Conservation (phyloP, 495 filamentous ascomycete species). For the Lasiosphaeris hirsuta region DNA sequence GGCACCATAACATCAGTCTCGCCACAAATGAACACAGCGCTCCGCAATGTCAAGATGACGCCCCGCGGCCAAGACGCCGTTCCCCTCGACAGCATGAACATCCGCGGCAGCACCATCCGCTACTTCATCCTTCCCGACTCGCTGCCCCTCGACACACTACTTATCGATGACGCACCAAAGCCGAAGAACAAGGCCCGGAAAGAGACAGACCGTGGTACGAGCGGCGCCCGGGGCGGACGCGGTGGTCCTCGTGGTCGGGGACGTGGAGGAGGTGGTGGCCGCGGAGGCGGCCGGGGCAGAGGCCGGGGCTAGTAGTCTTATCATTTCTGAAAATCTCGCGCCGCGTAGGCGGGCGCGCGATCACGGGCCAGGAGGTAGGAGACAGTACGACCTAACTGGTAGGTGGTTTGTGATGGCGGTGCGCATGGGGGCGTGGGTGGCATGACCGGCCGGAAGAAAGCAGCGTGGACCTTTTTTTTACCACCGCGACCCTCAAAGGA, state of each 20-base stretch:
- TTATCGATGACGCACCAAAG: slow-evolving; percentile 95
- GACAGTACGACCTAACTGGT: too few relatives aligned
- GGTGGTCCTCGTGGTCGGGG: slow-evolving; percentile 53
- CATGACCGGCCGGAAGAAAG: too few relatives aligned
- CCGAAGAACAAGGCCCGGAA: slow-evolving; percentile 99
- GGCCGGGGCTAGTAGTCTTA: slow-evolving; percentile 15
- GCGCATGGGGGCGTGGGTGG: too few relatives aligned
- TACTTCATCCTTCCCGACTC: slow-evolving; percentile 83
- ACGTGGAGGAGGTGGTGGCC: slow-evolving; percentile 61
- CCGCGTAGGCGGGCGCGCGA: too few relatives aligned
- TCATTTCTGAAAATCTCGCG: too few relatives aligned
- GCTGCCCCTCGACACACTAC: slow-evolving; percentile 85
- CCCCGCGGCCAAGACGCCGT: slow-evolving; percentile 79
- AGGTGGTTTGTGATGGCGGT: too few relatives aligned
- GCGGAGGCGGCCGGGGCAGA: slow-evolving; percentile 22
- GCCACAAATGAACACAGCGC: slow-evolving; percentile 93
- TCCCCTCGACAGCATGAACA: slow-evolving; percentile 89
- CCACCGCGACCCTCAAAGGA: too few relatives aligned
- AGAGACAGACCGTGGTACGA: slow-evolving; percentile 66
- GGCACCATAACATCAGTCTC: slow-evolving; percentile 94
- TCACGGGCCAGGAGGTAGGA: too few relatives aligned
- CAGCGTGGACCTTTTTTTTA: too few relatives aligned
- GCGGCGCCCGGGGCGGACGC: slow-evolving; percentile 45
- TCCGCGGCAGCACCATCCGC: slow-evolving; percentile 87
- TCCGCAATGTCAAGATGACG: slow-evolving; percentile 95